Conservation (phyloP, 2,329 filamentous ascomycete species). For the Chrysosporium queenslandicum region DNA sequence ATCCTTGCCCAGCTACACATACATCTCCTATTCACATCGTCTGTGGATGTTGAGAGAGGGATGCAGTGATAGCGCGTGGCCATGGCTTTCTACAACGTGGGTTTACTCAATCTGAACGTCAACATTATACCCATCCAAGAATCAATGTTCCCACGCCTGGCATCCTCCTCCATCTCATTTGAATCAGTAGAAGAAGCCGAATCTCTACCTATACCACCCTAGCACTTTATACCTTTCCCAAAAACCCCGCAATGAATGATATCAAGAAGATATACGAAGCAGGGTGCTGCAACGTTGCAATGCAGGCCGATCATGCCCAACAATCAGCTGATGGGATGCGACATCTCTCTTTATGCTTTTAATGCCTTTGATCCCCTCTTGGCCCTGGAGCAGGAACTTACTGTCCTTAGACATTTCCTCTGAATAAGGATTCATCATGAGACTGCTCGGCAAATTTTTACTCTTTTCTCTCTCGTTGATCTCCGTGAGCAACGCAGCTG, state of each 20-base stretch:
- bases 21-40: not conserved
- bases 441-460: conserved; percentile 2
- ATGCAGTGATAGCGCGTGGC: no score
- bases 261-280: conserved; percentile 3
- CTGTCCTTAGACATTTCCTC: not conserved
- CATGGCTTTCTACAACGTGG: no score
- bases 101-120: not conserved
- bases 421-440: conserved; percentile 8
- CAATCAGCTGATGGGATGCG: conserved; percentile 3
- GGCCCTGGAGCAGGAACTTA: not conserved
- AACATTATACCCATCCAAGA: not conserved
- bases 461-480: conserved; percentile 8
- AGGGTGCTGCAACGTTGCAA: conserved; percentile 7
- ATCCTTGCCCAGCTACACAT: not conserved
- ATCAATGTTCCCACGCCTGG: not conserved
- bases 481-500: conserved; percentile 10
- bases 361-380: not conserved
- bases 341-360: not conserved
- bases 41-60: no score
- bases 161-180: no score
- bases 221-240: not conserved
- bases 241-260: not conserved
- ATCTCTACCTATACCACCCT: not conserved
- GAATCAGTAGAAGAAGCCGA: no score
- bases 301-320: not conserved